Percentiles rank a stretch among this genome's conserved stretches.
phyloP scores from a whole-genome alignment of 352 stramenopile genomes.

The Phytophthora cryptogea region DNA sequence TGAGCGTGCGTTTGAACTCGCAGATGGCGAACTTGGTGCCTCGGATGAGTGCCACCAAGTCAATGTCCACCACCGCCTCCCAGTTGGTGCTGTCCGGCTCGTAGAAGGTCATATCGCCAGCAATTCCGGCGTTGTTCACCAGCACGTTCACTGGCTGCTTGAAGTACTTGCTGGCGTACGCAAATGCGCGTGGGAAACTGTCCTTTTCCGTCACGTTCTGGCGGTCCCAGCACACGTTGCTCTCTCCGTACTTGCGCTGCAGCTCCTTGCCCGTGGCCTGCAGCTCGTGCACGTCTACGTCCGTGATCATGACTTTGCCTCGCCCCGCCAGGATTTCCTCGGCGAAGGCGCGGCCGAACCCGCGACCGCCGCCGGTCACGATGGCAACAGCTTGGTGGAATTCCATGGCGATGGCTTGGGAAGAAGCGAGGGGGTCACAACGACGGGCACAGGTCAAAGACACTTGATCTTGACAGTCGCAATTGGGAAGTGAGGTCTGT shows the following conservation, averaged over 20 bases:
- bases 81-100: conserved; percentile 43
- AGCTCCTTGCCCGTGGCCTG: conserved; percentile 63
- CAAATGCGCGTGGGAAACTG: conserved; percentile 66
- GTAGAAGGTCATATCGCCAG: conserved; percentile 57
- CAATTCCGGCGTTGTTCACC: conserved; percentile 84
- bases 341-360: conserved; percentile 72
- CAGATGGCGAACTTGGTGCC: conserved; percentile 67
- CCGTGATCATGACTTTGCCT: conserved; percentile 77
- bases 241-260: conserved; percentile 49
- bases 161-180: conserved; percentile 65
- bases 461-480: conserved; percentile 12
- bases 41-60: conserved; percentile 70
- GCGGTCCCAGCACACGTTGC: conserved; percentile 62
- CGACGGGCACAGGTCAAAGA: not conserved
- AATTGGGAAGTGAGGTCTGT: conserved; percentile 26
- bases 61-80: conserved; percentile 75
- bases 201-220: conserved; percentile 76
- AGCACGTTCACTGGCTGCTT: conserved; percentile 66
- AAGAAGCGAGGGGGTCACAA: not conserved
- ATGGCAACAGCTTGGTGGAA: conserved; percentile 63
- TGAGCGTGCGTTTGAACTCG: conserved; percentile 64
- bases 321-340: conserved; percentile 52
- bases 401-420: conserved; percentile 46
- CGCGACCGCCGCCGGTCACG: conserved; percentile 67
- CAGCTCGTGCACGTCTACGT: conserved; percentile 69